Percentiles rank a stretch among this genome's conserved stretches.
Evolutionary conservation across 2,329 filamentous ascomycete genomes (phyloP).

Genomic region (Nigrospora oryzae): DNA sequence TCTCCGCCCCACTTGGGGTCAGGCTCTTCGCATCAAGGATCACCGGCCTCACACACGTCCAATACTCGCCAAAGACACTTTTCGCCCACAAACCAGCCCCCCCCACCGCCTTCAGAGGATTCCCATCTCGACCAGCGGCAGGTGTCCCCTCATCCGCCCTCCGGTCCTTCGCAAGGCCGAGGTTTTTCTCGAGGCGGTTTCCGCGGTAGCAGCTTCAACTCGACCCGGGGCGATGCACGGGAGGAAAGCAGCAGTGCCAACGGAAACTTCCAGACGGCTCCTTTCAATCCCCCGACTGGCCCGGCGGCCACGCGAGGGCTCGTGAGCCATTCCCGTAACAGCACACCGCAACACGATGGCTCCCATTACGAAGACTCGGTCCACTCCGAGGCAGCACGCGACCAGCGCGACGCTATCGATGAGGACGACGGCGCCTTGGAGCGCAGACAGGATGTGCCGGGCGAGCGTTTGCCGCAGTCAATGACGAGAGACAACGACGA

Average conservation of each 20-base stretch:
- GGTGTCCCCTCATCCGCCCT: slow-evolving; percentile 47
- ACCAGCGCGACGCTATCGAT: slow-evolving; percentile 33
- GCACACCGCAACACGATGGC: slow-evolving; percentile 20
- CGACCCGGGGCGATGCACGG: slow-evolving; percentile 42
- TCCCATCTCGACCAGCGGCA: slow-evolving; percentile 44
- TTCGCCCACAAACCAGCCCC: slow-evolving; percentile 44
- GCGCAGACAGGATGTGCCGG: too few relatives aligned
- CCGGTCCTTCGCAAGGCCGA: slow-evolving; percentile 44
- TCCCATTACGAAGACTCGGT: slow-evolving; percentile 15
- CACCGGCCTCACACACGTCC: slow-evolving; percentile 52
- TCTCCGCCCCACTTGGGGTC: slow-evolving; percentile 51
- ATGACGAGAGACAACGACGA: neutral
- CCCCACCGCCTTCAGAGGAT: slow-evolving; percentile 49
- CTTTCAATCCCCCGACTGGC: slow-evolving; percentile 18
- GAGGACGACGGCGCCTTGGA: slow-evolving; percentile 34
- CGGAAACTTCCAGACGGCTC: slow-evolving; percentile 7
- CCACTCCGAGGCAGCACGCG: slow-evolving; percentile 14
- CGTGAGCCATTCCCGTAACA: slow-evolving; percentile 19
- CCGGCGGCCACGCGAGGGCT: slow-evolving; percentile 11
- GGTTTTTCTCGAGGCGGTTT: slow-evolving; percentile 44
- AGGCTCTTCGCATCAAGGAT: slow-evolving; percentile 46
- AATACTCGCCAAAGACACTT: slow-evolving; percentile 39
- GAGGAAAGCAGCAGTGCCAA: slow-evolving; percentile 31
- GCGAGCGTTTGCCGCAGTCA: neutral
- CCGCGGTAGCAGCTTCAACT: slow-evolving; percentile 47